phyloP scores from a whole-genome alignment of 768 basidiomycete genomes.

The Tephrocybe sp. region DNA sequence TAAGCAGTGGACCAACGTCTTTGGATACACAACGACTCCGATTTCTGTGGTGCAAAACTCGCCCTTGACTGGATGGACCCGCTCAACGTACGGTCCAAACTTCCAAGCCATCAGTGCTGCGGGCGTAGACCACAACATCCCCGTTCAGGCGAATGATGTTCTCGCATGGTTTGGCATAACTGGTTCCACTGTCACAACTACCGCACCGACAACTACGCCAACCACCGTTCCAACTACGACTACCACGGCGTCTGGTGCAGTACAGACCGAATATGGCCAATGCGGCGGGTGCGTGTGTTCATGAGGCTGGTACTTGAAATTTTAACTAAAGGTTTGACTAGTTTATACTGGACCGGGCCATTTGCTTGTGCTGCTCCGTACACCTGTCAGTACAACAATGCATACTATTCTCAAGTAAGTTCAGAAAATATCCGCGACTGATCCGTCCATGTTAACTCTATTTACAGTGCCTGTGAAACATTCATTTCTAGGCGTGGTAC shows the following conservation, averaged over 20 bases:
- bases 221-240: conserved; percentile 18
- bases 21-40: conserved; percentile 43
- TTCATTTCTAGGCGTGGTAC: no score
- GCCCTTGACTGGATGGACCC: conserved; percentile 46
- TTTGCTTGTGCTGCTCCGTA: conserved; percentile 23
- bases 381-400: conserved; percentile 19
- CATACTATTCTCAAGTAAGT: conserved; percentile 25
- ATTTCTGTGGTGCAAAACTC: conserved; percentile 37
- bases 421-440: neutral
- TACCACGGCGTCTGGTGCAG: conserved; percentile 11
- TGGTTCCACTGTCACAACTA: conserved; percentile 15
- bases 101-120: conserved; percentile 50
- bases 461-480: neutral
- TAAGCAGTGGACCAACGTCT: conserved; percentile 59
- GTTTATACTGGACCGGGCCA: conserved; percentile 26
- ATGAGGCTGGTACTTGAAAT: neutral
- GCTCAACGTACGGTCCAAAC: conserved; percentile 46
- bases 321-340: neutral
- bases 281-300: conserved; percentile 23
- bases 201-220: conserved; percentile 17
- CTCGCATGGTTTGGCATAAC: conserved; percentile 50
- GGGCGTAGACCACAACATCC: conserved; percentile 53
- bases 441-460: neutral
- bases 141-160: conserved; percentile 45
- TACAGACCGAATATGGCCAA: conserved; percentile 23